Percentiles rank a stretch among this genome's conserved stretches.
Evolutionary conservation across 768 basidiomycete species (phyloP).

Genomic region (Phlebiopsis flavidoalba): DNA sequence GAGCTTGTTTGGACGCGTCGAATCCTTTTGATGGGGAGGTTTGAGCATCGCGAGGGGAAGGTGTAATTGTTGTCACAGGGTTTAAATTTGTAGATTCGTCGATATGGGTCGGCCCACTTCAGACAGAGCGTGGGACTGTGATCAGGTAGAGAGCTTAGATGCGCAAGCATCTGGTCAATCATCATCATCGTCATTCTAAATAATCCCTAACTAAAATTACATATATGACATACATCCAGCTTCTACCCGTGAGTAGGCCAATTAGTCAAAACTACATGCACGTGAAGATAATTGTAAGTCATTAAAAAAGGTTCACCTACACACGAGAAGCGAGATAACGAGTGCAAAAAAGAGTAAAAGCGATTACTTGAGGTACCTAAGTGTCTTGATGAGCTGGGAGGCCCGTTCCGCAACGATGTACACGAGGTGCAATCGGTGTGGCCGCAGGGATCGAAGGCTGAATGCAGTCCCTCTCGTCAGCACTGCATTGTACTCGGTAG

Average conservation of each 20-base stretch:
- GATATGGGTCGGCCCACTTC: no score
- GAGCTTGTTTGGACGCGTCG: background rate
- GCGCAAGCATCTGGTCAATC: no score
- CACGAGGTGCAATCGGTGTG: conserved; percentile 1
- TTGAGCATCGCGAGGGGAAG: no score
- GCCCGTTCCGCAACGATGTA: conserved; percentile 10
- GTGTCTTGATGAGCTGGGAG: conserved; percentile 19
- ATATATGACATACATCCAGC: background rate
- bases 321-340: background rate
- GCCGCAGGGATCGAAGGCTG: conserved; percentile 5
- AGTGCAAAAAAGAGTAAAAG: background rate
- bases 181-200: background rate
- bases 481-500: background rate
- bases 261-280: background rate
- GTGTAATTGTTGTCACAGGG: no score
- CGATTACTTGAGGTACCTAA: conserved; percentile 32
- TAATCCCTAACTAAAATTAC: background rate
- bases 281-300: background rate
- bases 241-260: no score
- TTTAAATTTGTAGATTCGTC: no score
- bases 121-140: no score
- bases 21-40: background rate
- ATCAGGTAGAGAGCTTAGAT: no score
- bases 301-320: background rate
- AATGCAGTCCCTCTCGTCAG: background rate